A percentile compares a stretch with the other conserved stretches of the same genome.
These are phyloP conservation scores for Cadophora sp. DNA, from an alignment of 2,329 filamentous ascomycete species.

Conservation along the genomic window DNA sequence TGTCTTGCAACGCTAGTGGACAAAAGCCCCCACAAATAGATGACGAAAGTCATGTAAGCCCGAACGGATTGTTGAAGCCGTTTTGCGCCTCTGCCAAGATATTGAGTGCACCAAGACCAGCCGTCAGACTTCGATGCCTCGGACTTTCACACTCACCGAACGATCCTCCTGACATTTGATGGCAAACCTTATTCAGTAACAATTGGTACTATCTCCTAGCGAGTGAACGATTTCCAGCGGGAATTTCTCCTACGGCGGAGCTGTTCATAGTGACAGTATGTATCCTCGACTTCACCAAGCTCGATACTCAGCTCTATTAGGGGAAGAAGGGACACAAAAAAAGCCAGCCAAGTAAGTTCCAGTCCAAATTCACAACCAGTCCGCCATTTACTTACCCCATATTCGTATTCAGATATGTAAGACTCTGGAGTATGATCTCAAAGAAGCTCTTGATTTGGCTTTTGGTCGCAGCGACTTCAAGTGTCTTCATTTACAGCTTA, in stretches of 20 bases:
- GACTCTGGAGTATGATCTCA: neutral
- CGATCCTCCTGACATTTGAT: too few species aligned
- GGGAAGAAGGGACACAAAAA: neutral
- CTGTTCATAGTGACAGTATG: neutral
- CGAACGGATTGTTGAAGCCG: too few species aligned
- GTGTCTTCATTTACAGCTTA: neutral
- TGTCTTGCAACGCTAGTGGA: too few species aligned
- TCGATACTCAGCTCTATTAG: neutral
- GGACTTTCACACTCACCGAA: too few species aligned
- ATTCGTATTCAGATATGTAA: neutral
- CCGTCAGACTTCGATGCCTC: too few species aligned
- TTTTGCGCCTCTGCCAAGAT: neutral
- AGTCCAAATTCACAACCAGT: neutral
- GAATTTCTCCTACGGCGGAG: too few species aligned
- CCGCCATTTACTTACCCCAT: neutral
- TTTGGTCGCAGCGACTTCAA: neutral
- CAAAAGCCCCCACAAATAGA: too few species aligned
- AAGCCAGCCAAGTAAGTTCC: neutral
- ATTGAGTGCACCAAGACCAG: too few species aligned
- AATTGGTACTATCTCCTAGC: too few species aligned
- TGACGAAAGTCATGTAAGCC: too few species aligned
- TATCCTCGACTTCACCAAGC: neutral
- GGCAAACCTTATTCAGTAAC: too few species aligned
- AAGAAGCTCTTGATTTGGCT: neutral
- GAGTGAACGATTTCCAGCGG: too few species aligned